Base-by-base conservation (phyloP, 768 basidiomycete species). In the Suillus lakei region DNA sequence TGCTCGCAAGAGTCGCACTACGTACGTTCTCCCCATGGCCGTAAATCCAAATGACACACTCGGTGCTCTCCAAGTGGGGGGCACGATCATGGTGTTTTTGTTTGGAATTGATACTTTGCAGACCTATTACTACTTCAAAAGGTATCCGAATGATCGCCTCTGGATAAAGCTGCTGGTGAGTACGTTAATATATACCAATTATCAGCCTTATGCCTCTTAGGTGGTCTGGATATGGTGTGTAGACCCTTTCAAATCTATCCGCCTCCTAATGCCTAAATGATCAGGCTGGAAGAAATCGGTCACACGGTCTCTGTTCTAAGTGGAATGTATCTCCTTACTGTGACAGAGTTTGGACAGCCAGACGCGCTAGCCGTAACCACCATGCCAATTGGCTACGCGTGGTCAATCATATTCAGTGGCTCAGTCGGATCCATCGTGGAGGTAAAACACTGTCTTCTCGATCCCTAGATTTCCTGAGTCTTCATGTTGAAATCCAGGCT, bases 11-110 rank as follows among this genome's bases (percentile, higher is more conserved):
- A 36, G 9, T 26, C 5, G 56, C 21, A 26, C 4, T 16, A 4
- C 38, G 8, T 28, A 16, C 9, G 38, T 39, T 23, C 15, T 26
- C n/a, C 26, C 16, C 56, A 39, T 58, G 56, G 1, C 23, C 12
- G 16, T 58, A 16, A 28, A 38, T 16, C 56, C 32, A 5, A 28
- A 39, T 18, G 1, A 58, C 16, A 58, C 56, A 21, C 56, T 65
- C 23, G 75, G 75, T n/a, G 73, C 73, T 9, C 61, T 75, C n/a
- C 68, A 71, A 58, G 69, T 75, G 62, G 75, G 75, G 21, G 67
- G 68, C 43, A 18, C 73, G 10, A 39, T 72, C 23, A 71, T 73
- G 10, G 68, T 68, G 6, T 71, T 67, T 34, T 68, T 76, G 3
- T 76, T 71, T 44, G 75, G 75, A 4, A 23, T 76, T 13, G 65